A percentile compares a stretch with the other conserved stretches of the same genome.
phyloP scores from a whole-genome alignment of 202 grass and related monocot species.

The Setaria italica region DNA sequence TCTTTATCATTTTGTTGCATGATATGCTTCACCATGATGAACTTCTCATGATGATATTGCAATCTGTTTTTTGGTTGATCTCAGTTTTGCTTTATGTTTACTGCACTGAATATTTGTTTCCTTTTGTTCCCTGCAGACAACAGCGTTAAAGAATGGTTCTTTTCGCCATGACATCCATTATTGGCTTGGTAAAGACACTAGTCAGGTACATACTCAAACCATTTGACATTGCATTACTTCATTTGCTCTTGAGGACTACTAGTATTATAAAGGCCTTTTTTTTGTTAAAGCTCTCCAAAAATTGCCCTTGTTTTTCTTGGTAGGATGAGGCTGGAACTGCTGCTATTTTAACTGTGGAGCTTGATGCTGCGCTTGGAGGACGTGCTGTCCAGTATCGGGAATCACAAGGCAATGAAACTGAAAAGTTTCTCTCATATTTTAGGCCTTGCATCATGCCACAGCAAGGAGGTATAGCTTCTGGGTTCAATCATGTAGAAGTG shows the following conservation, averaged over 20 bases:
- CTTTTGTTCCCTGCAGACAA: slow-evolving; percentile 57
- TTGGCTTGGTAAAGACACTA: slow-evolving; percentile 99
- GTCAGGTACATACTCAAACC: slow-evolving; percentile 70
- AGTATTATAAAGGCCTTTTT: background rate
- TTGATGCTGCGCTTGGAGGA: slow-evolving; percentile 89
- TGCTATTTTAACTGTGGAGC: slow-evolving; percentile 87
- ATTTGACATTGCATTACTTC: slow-evolving; percentile 40
- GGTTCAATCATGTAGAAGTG: slow-evolving; percentile 84
- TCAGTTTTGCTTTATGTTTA: slow-evolving; percentile 9
- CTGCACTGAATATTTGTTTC: background rate
- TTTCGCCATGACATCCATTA: slow-evolving; percentile 96
- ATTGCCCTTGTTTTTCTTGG: slow-evolving; percentile 29
- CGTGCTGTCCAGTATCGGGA: slow-evolving; percentile 96
- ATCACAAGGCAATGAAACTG: slow-evolving; percentile 94
- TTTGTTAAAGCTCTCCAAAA: slow-evolving; percentile 11
- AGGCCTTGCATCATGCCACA: slow-evolving; percentile 98
- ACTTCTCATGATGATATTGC: background rate
- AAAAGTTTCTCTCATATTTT: slow-evolving; percentile 93
- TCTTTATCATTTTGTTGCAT: slow-evolving; percentile 5
- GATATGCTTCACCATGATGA: slow-evolving; percentile 23
- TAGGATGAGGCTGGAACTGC: slow-evolving; percentile 95
- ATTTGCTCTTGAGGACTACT: slow-evolving; percentile 29
- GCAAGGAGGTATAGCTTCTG: slow-evolving; percentile 79
- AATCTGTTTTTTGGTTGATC: slow-evolving; percentile 26
- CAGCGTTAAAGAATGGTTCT: slow-evolving; percentile 84